Base-by-base conservation (phyloP, 1,284 basidiomycete species). In the Naganishia albida region DNA sequence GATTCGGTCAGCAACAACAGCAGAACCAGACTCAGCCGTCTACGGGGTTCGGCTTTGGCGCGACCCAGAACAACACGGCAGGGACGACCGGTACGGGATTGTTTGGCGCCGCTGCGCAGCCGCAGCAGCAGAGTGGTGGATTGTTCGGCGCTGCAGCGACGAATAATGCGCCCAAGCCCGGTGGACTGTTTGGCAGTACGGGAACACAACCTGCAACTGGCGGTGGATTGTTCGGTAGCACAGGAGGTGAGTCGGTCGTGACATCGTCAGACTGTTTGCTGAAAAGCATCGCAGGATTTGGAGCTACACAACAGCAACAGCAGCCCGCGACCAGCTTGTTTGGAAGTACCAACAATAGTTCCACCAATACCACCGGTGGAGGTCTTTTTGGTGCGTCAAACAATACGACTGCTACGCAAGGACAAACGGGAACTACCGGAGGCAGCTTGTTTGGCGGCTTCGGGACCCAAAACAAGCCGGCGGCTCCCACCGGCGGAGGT, bases 331-430 rank as follows among this genome's bases (percentile, higher is more conserved):
- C 70, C 13, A 75, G 75, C 26, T 60, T 77, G 25, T 82, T 83
- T 67, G 80, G 81, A 18, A 65, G 57, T 20, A 68, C 67, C 30
- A 67, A 72, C 70, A 75, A 70, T 71, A 34, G n/a, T n/a, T 78
- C 51, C 80, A 74, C 73, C 80, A 74, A 44, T 4, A 34, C 68
- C 34, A 68, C 67, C 28, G 78, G 80, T 28, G 79, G 79, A 52
- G 76, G 81, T n/a, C 69, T 86, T 10, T 84, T 85, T 68, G 82
- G 67, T 30, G 70, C 74, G 53, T 66, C 68, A 34, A 64, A 67
- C 43, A 68, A 64, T n/a, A 71, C 71, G 53, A 63, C 66, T 28
- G 72, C 63, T 69, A 73, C 42, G 53, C 50, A 68, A 39, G 72
- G 72, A 55, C 70, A 71, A 39, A 62, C 68, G 16, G 65, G 68